These are phyloP conservation scores for Gnomoniopsis sp. DNA, from an alignment of 2,329 filamentous ascomycete genomes.

Conservation along the genomic window DNA sequence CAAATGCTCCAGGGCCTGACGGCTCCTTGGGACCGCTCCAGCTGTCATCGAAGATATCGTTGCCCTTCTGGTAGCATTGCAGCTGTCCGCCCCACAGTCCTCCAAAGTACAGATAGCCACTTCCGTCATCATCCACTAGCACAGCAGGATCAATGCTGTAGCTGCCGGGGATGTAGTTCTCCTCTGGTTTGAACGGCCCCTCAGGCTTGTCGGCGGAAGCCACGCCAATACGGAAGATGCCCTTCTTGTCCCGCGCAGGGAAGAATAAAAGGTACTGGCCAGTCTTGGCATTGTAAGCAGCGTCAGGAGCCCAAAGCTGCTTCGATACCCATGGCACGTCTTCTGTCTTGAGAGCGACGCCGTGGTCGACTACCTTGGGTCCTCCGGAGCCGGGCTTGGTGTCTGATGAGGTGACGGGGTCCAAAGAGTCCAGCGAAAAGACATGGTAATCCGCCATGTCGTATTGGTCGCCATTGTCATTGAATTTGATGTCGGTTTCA, in stretches of 20 bases:
- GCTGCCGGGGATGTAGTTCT: conserved; percentile 61
- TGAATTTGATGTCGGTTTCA: conserved; percentile 66
- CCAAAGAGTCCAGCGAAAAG: conserved; percentile 54
- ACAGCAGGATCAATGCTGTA: conserved; percentile 75
- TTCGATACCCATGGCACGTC: conserved; percentile 75
- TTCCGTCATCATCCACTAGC: conserved; percentile 66
- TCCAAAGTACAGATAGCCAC: conserved; percentile 71
- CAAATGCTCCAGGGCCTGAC: conserved; percentile 47
- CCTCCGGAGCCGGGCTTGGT: background rate
- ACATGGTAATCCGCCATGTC: conserved; percentile 85
- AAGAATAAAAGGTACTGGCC: conserved; percentile 75
- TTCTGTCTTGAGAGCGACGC: conserved; percentile 60
- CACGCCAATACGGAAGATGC: conserved; percentile 72
- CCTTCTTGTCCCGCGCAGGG: conserved; percentile 67
- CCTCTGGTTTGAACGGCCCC: conserved; percentile 67
- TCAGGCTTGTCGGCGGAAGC: conserved; percentile 61
- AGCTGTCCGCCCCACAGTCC: conserved; percentile 79
- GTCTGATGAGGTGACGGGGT: conserved; percentile 41
- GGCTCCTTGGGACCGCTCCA: conserved; percentile 59
- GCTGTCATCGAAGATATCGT: conserved; percentile 48
- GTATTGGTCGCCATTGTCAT: conserved; percentile 83
- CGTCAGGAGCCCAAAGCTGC: conserved; percentile 80
- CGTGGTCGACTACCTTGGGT: conserved; percentile 65
- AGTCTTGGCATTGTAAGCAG: conserved; percentile 54
- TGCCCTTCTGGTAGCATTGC: conserved; percentile 65